Conservation (phyloP, 192 early-diverging fungal species). For the Backusella tarrabulga region DNA sequence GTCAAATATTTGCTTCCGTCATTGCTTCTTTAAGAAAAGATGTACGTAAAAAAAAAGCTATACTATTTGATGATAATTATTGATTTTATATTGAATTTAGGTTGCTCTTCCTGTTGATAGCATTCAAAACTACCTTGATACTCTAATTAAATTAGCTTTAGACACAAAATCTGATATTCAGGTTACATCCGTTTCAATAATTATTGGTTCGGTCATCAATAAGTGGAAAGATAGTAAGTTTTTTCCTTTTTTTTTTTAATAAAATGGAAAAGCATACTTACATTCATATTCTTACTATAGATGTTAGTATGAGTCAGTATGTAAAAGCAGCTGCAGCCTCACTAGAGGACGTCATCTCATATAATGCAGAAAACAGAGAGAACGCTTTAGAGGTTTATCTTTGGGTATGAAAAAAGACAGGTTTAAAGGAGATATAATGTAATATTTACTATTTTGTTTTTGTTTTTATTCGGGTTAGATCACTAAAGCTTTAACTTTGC, state of each 20-base stretch:
- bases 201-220: conserved; percentile 32
- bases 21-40: conserved; percentile 17
- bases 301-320: conserved; percentile 27
- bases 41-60: neutral
- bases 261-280: neutral
- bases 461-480: conserved; percentile 39
- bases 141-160: conserved; percentile 14
- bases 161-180: conserved; percentile 4
- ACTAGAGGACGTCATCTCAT: conserved; percentile 6
- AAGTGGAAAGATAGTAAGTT: conserved; percentile 32
- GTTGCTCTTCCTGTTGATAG: conserved; percentile 13
- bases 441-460: neutral
- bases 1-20: conserved; percentile 17
- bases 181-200: conserved; percentile 10
- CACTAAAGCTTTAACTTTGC: conserved; percentile 63
- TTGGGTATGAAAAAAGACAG: conserved; percentile 14
- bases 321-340: conserved; percentile 5
- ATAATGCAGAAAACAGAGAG: neutral
- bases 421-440: neutral
- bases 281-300: neutral
- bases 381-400: conserved; percentile 22
- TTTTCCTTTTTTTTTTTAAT: conserved; percentile 30
- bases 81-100: neutral
- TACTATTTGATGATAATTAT: neutral
- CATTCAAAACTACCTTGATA: conserved; percentile 15